Percentiles rank a stretch among this genome's conserved stretches.
Evolutionary conservation across 2,329 filamentous ascomycete genomes (phyloP).

Genomic region (Colletotrichum filicis): DNA sequence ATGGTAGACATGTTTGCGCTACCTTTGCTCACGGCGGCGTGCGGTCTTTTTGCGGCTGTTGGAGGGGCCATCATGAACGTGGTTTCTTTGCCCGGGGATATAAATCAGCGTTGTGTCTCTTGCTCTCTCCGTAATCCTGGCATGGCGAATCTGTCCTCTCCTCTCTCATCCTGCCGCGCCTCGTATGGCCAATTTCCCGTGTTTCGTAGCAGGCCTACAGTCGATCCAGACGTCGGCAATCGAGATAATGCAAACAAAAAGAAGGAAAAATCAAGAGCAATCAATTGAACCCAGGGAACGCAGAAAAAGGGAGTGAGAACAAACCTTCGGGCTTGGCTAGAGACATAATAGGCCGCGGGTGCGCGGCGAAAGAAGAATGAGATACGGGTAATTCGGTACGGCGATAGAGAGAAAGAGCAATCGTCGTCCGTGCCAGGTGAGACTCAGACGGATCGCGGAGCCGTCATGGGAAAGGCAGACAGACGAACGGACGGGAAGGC

Average conservation of each 20-base stretch:
- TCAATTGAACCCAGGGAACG: not conserved
- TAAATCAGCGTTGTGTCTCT: slow-evolving; percentile 25
- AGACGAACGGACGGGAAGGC: not conserved
- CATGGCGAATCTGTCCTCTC: slow-evolving; percentile 29
- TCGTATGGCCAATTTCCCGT: not conserved
- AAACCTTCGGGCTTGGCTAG: slow-evolving; percentile 21
- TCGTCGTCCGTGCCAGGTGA: slow-evolving; percentile 10
- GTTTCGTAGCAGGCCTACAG: slow-evolving; percentile 13
- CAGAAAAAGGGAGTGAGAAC: not conserved
- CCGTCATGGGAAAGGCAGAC: slow-evolving; percentile 18
- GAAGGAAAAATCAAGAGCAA: not conserved
- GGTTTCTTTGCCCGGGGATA: slow-evolving; percentile 12
- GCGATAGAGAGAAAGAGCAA: not conserved
- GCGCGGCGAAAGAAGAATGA: not conserved
- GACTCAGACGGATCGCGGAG: not conserved
- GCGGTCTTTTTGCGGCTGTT: slow-evolving; percentile 29
- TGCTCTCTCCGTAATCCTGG: not conserved
- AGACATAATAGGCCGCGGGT: slow-evolving; percentile 13
- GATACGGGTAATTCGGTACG: not conserved
- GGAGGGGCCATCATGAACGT: slow-evolving; percentile 29
- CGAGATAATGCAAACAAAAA: not conserved
- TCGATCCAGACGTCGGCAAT: not conserved
- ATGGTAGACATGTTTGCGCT: not conserved
- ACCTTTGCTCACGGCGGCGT: slow-evolving; percentile 25
- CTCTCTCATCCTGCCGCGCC: not conserved